Percentiles rank a stretch among this genome's conserved stretches.
Evolutionary conservation across 2,329 filamentous ascomycete species (phyloP).

Genomic region (Gnomoniopsis smithogilvyi): DNA sequence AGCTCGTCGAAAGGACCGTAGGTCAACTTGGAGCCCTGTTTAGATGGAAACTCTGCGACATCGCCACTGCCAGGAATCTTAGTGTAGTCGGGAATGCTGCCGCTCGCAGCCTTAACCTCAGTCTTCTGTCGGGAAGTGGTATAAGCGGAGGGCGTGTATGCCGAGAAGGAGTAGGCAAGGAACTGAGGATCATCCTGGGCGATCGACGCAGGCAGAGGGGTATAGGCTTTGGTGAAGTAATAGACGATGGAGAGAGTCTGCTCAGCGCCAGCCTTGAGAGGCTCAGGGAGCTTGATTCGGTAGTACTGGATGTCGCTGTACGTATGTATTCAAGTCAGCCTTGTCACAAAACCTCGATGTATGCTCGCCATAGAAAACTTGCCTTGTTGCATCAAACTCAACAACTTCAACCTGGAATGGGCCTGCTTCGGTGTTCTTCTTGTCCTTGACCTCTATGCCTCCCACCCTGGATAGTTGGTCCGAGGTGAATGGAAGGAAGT

Average conservation of each 20-base stretch:
- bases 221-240: conserved; percentile 74
- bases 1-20: conserved; percentile 88
- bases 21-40: conserved; percentile 79
- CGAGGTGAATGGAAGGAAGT: conserved; percentile 83
- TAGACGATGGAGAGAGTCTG: conserved; percentile 87
- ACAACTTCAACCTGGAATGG: conserved; percentile 69
- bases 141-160: conserved; percentile 82
- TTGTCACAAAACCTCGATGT: background rate
- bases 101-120: conserved; percentile 82
- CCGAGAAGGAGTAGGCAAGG: conserved; percentile 80
- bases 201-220: conserved; percentile 77
- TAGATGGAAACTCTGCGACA: conserved; percentile 65
- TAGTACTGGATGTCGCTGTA: conserved; percentile 75
- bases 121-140: conserved; percentile 91
- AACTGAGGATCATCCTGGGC: conserved; percentile 84
- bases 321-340: background rate
- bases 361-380: conserved; percentile 16
- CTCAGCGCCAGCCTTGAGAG: conserved; percentile 73
- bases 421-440: conserved; percentile 69
- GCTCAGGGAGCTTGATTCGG: conserved; percentile 71
- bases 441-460: conserved; percentile 87
- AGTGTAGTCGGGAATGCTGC: conserved; percentile 82
- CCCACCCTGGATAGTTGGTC: conserved; percentile 74
- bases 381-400: conserved; percentile 61
- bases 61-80: conserved; percentile 63